Evolutionary conservation across 352 stramenopile genomes (phyloP).

Genomic region (Globisporangium echinulatum): DNA sequence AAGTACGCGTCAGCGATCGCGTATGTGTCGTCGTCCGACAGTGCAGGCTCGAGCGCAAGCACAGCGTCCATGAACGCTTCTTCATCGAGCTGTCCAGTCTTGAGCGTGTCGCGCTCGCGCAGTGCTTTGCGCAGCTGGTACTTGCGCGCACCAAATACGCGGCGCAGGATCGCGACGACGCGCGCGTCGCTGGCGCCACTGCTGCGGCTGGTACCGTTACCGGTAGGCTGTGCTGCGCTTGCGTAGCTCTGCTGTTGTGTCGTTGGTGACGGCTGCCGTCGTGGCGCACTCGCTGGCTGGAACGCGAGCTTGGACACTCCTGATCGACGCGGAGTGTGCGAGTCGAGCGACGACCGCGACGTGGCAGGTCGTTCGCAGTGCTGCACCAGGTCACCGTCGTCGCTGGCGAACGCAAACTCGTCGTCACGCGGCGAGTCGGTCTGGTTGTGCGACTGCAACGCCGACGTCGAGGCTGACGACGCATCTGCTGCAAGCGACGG

Average conservation of each 20-base stretch:
- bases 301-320: constrained; percentile 2
- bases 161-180: constrained; percentile 39
- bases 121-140: constrained; percentile 69
- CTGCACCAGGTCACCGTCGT: constrained; percentile 6
- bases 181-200: constrained; percentile 12
- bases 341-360: background rate
- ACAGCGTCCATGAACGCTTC: constrained; percentile 78
- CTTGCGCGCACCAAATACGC: constrained; percentile 51
- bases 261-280: background rate
- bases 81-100: constrained; percentile 46
- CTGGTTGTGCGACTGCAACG: background rate
- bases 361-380: constrained; percentile 8
- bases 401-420: constrained; percentile 6
- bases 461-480: background rate
- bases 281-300: background rate
- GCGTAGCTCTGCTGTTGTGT: background rate
- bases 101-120: constrained; percentile 49
- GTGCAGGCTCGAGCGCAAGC: constrained; percentile 37
- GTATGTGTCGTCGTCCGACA: constrained; percentile 74
- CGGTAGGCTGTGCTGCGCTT: background rate
- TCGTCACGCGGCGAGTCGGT: constrained; percentile 1
- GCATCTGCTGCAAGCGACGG: background rate
- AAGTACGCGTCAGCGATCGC: constrained; percentile 66
- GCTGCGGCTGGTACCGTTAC: background rate
- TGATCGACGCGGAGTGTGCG: background rate